Evolutionary conservation across 2,329 filamentous ascomycete genomes (phyloP).

Genomic region (Penicillium verrucosum): DNA sequence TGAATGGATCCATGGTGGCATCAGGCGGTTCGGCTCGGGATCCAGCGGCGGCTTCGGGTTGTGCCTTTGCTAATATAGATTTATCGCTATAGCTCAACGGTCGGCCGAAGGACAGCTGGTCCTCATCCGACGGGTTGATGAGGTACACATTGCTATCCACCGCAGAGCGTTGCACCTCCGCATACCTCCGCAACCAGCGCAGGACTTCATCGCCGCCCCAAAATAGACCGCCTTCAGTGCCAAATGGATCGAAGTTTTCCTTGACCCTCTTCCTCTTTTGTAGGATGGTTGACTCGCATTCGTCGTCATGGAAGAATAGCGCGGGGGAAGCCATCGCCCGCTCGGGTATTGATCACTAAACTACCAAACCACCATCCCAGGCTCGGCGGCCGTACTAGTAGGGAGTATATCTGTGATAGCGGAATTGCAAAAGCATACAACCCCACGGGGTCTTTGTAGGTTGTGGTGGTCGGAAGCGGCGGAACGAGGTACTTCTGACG

Average conservation of each 20-base stretch:
- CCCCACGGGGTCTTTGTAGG: conserved; percentile 67
- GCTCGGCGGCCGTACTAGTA: conserved; percentile 86
- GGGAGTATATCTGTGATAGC: conserved; percentile 82
- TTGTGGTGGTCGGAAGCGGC: conserved; percentile 79
- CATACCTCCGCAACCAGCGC: conserved; percentile 82
- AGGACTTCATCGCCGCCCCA: conserved; percentile 97
- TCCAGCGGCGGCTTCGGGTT: conserved; percentile 33
- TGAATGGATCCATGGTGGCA: conserved; percentile 84
- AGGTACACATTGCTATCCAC: conserved; percentile 90
- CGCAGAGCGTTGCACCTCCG: conserved; percentile 74
- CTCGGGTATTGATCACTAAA: conserved; percentile 83
- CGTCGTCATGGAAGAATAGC: conserved; percentile 94
- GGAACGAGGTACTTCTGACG: conserved; percentile 88
- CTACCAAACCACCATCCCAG: conserved; percentile 99
- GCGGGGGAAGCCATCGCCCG: conserved; percentile 93
- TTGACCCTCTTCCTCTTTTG: conserved; percentile 83
- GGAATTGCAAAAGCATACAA: conserved; percentile 90
- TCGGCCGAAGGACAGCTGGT: conserved; percentile 72
- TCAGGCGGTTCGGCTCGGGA: conserved; percentile 48
- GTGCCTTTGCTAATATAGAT: conserved; percentile 37
- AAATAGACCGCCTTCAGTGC: conserved; percentile 74
- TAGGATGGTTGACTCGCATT: conserved; percentile 91
- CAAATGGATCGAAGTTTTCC: conserved; percentile 88
- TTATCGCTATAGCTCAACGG: conserved; percentile 40
- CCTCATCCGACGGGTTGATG: conserved; percentile 80